phyloP scores from a whole-genome alignment of 257 asterid species.

The Linaria vulgaris region DNA sequence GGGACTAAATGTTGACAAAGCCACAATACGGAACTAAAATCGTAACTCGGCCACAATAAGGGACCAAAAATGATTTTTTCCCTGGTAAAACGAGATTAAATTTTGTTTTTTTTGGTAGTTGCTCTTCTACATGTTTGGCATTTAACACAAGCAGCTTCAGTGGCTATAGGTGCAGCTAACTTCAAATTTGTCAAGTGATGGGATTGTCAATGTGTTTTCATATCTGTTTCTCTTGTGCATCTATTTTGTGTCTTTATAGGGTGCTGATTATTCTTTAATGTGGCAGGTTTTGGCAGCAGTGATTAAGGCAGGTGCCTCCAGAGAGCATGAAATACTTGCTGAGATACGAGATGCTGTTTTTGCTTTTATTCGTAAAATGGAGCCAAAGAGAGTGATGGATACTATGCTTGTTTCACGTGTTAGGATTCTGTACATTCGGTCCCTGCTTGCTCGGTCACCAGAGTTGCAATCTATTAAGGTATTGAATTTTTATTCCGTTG shows the following conservation, averaged over 20 bases:
- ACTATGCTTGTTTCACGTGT: constrained; percentile 99
- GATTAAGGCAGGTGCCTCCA: constrained; percentile 98
- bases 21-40: too few species aligned
- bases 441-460: constrained; percentile 96
- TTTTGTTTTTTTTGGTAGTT: constrained; percentile 5
- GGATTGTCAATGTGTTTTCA: constrained; percentile 9
- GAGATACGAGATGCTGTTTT: constrained; percentile 98
- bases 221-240: constrained; percentile 5
- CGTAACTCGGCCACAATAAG: too few species aligned
- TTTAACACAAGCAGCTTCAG: background rate
- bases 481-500: constrained; percentile 17
- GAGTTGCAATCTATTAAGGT: constrained; percentile 99
- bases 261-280: constrained; percentile 26
- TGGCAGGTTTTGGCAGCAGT: constrained; percentile 98
- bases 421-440: constrained; percentile 93
- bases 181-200: constrained; percentile 14
- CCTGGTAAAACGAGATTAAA: too few species aligned
- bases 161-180: constrained; percentile 18
- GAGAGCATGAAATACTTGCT: constrained; percentile 99
- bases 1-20: too few species aligned
- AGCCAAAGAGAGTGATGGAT: constrained; percentile 97
- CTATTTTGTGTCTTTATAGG: constrained; percentile 24
- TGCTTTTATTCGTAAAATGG: constrained; percentile 94
- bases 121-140: constrained; percentile 5
- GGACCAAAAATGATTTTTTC: too few species aligned